Evolutionary conservation across 2,329 filamentous ascomycete species (phyloP).

Genomic region (Pseudomassariella vexata): DNA sequence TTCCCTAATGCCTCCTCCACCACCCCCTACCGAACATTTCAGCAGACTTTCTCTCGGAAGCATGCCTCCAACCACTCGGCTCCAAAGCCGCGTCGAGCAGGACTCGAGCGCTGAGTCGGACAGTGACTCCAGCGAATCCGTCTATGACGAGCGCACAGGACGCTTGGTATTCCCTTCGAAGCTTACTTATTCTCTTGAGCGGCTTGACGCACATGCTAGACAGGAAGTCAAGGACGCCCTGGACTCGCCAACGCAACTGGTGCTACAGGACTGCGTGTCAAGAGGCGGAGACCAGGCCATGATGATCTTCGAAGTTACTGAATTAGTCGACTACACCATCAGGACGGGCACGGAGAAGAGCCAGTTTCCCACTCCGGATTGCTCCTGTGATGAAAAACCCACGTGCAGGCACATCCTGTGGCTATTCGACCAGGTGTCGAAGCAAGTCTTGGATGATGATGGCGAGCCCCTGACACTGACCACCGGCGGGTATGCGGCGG

Average conservation of each 20-base stretch:
- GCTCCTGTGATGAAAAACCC: constrained; percentile 34
- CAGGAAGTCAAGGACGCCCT: constrained; percentile 38
- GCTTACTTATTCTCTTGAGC: constrained; percentile 26
- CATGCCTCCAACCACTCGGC: constrained; percentile 30
- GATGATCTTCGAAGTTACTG: constrained; percentile 47
- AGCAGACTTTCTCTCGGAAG: constrained; percentile 34
- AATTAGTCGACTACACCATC: constrained; percentile 45
- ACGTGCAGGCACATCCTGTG: constrained; percentile 46
- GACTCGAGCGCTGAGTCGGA: constrained; percentile 10
- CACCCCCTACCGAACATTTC: constrained; percentile 25
- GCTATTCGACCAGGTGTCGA: constrained; percentile 47
- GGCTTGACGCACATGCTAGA: constrained; percentile 27
- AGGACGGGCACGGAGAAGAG: constrained; percentile 38
- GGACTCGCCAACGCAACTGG: constrained; percentile 41
- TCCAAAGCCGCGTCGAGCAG: constrained; percentile 21
- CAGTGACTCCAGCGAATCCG: constrained; percentile 17
- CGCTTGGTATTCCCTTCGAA: constrained; percentile 26
- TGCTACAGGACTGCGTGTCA: constrained; percentile 43
- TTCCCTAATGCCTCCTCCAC: constrained; percentile 29
- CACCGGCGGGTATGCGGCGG: constrained; percentile 34
- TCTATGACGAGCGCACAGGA: constrained; percentile 28
- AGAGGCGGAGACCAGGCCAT: constrained; percentile 39
- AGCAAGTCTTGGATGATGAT: constrained; percentile 37
- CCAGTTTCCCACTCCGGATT: constrained; percentile 34
- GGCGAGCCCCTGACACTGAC: constrained; percentile 36